A percentile compares a stretch with the other conserved stretches of the same genome.
phyloP scores from a whole-genome alignment of 176 grass and related monocot species.

The Rhipidocladum racemiflorum region DNA sequence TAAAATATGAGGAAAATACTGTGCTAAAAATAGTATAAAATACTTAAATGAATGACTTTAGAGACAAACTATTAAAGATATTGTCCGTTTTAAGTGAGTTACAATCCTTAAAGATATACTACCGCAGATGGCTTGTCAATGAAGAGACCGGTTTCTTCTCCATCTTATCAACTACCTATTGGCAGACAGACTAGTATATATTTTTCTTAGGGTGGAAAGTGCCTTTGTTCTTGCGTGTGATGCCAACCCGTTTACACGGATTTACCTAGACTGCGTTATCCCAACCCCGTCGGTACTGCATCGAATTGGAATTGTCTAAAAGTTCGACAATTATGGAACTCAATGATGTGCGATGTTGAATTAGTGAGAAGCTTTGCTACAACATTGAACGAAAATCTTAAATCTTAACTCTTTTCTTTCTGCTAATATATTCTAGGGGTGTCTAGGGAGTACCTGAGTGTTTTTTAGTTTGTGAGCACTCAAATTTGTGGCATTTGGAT shows the following conservation, averaged over 20 bases:
- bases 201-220: background rate
- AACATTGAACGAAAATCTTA: background rate
- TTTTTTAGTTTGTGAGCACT: no score
- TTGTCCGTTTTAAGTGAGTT: no score
- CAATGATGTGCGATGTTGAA: background rate
- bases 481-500: no score
- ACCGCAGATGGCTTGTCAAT: slow-evolving; percentile 24
- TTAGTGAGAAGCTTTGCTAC: background rate
- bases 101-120: no score
- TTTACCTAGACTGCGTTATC: background rate
- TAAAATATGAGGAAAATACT: no score
- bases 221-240: background rate
- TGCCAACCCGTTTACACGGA: background rate
- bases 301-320: background rate
- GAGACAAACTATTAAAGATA: no score
- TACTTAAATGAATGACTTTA: no score
- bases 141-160: slow-evolving; percentile 28
- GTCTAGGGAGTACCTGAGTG: no score
- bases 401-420: no score
- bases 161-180: background rate
- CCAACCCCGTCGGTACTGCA: no score
- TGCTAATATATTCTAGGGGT: no score
- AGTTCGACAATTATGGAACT: background rate
- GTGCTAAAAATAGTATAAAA: no score
- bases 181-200: background rate